Evolutionary conservation across 2,329 filamentous ascomycete genomes (phyloP), one percentile per base, ranked within the genome.

Genomic region (Fusarium kyushuense): DNA sequence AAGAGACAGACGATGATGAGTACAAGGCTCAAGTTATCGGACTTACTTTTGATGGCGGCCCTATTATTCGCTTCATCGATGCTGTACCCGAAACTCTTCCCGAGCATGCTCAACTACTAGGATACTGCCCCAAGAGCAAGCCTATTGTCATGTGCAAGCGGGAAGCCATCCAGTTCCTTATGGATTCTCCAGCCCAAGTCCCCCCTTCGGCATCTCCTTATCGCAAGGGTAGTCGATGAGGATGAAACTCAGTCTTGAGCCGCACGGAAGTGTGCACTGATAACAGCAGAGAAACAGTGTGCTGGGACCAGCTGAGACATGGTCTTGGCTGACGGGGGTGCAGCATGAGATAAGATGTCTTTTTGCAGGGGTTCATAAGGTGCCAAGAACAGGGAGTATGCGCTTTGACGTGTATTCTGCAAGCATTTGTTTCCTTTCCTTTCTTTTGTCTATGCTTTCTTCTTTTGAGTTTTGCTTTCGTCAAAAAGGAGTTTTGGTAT

Each of bases 41-140:
- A 38, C 82, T 83, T 67, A 82, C 81, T 3, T 74, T 82, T 12
- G 77, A 81, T 6, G 83, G 83, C 16, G 80, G 80, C 4, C 82
- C 82, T 4, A 84, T 84, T 51, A 70, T 84, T n/a, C 78, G 79
- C 19, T 82, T 84, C 58, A 75, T 70, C 35, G 73, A 79, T n/a
- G 71, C 79, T 1, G 68, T 77, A 7, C 75, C 76, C 10, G 69
- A 74, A 23, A 65, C 69, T 13, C 54, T 81, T 3, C 74, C 76
- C 3, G 66, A 76, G 9, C 74, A 77, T 19, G 76, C 77, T 17
- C 72, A 78, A 38, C 63, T 84, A 2, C 57, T 84, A 6, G 81
- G 82, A 10, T 75, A 76, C 38, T 76, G 74, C 12, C 72, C 74
- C 1, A 64, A 77, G 36, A 76, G 77, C 23, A 70, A 75, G 14